Evolutionary conservation across 129 eudicot genomes (phyloP).

Genomic region (Flaveria bidentis): DNA sequence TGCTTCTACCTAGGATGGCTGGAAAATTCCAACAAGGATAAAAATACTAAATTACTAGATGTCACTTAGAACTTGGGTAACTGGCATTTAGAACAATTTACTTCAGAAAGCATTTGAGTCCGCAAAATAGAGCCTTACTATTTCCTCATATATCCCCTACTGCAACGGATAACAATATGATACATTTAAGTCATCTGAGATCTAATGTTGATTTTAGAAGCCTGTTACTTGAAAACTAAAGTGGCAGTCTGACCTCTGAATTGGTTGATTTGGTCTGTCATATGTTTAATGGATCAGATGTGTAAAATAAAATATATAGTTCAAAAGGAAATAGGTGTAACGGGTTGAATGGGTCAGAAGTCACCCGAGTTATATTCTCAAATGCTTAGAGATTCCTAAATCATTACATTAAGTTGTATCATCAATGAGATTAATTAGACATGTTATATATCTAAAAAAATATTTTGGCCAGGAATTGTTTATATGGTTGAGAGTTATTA

Average conservation of each 20-base stretch:
- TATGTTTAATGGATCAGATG: background rate
- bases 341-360: background rate
- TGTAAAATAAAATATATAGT: background rate
- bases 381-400: background rate
- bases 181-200: background rate
- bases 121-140: background rate
- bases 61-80: slow-evolving; percentile 3
- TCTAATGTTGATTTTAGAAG: background rate
- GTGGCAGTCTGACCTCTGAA: background rate
- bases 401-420: background rate
- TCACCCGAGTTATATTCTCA: background rate
- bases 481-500: background rate
- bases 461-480: background rate
- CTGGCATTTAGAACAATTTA: slow-evolving; percentile 3
- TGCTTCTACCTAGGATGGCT: background rate
- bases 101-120: background rate
- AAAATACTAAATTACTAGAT: background rate
- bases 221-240: background rate
- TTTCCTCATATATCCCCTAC: background rate
- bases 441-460: background rate
- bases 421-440: background rate
- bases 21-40: background rate
- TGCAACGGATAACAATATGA: no score
- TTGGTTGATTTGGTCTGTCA: background rate
- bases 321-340: background rate